A percentile compares a stretch with the other conserved stretches of the same genome.
Evolutionary conservation across 805 yeast species (phyloP).

Genomic region (Wickerhamiella brachini): DNA sequence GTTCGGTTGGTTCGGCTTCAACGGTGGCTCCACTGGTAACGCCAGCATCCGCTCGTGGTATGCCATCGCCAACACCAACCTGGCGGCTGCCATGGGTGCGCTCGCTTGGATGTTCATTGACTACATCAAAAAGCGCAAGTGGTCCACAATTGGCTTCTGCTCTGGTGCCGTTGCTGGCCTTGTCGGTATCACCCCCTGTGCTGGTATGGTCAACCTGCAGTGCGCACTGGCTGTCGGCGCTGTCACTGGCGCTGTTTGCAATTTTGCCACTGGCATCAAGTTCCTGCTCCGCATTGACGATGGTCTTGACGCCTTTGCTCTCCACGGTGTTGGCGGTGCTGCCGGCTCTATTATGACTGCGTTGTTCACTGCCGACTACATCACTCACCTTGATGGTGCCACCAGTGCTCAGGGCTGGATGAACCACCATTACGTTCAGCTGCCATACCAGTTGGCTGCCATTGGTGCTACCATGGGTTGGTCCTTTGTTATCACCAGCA

Average conservation of each 20-base stretch:
- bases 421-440: constrained; percentile 76
- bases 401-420: constrained; percentile 83
- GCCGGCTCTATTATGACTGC: constrained; percentile 77
- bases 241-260: constrained; percentile 63
- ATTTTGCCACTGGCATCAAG: constrained; percentile 77
- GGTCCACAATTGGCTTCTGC: constrained; percentile 90
- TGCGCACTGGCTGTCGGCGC: constrained; percentile 75
- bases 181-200: constrained; percentile 94
- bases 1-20: constrained; percentile 99
- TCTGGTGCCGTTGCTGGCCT: constrained; percentile 87
- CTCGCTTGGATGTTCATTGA: constrained; percentile 90
- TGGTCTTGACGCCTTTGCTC: constrained; percentile 87
- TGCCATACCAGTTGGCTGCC: constrained; percentile 90
- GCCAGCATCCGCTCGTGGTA: constrained; percentile 88
- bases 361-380: constrained; percentile 86
- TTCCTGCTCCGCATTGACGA: constrained; percentile 66
- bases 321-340: constrained; percentile 90
- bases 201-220: constrained; percentile 91
- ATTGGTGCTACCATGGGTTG: constrained; percentile 58
- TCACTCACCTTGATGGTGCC: constrained; percentile 65
- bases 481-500: constrained; percentile 65
- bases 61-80: constrained; percentile 82
- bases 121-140: constrained; percentile 72
- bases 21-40: constrained; percentile 95
- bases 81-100: constrained; percentile 90